Base-by-base conservation (phyloP, 129 eudicot genomes). In the Arctium lappa region DNA sequence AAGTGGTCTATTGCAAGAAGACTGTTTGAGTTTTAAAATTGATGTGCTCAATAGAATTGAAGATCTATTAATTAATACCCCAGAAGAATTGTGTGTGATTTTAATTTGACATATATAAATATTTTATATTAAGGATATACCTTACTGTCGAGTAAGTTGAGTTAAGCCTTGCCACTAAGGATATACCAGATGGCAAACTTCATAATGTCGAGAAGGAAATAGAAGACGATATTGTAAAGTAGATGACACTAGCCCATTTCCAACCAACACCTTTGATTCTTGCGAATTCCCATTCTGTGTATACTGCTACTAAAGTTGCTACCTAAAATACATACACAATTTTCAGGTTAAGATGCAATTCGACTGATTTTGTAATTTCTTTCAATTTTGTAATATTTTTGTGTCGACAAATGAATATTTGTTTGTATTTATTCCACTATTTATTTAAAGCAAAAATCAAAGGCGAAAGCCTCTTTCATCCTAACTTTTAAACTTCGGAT, bases 231-330 rank as follows among this genome's bases (percentile, higher is more conserved):
- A 73, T 92, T 94, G 93, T 83, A 94, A 66, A 94, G 76, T 97
- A 94, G 74, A 94, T 87, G 16, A 94, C 97, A 63, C 97, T 97
- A 30, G 98, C 98, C 98, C 98, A 94, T 88, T 97, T 94, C 98
- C 98, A 94, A 6, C 98, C 98, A 78, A 87, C 56, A 38, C 98
- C 98, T 42, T 92, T 85, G 63, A 94, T 91, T 74, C 90, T 90
- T 11, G 98, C 97, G 18, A 94, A 94, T 16, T 74, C 81, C 98
- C 98, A 94, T 80, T 91, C 73, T 5, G 98, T 97, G 34, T 92
- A 94, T 3, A 94, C 98, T 7, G 98, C 98, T 2, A 94, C 81
- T 18, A 94, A 38, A 82, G 97, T 92, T 38, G 98, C 98, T 40
- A 94, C 90, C 98, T 94, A 82, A 72, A 87, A 71, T 27, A 22